Base-by-base conservation (phyloP, 2,329 filamentous ascomycete species). In the Cladosporium sp. region DNA sequence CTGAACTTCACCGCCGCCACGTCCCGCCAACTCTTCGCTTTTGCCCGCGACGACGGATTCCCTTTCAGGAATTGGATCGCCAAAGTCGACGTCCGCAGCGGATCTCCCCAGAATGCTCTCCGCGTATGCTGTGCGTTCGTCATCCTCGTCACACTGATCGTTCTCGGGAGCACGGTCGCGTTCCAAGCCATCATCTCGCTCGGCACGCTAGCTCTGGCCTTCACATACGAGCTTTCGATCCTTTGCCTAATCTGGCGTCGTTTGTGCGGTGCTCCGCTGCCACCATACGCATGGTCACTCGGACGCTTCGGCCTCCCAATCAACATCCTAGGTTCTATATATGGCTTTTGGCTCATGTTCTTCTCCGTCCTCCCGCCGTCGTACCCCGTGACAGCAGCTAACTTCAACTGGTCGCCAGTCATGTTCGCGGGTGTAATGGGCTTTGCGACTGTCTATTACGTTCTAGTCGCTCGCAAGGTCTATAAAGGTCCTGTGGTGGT, bases 1-100 rank as follows among this genome's bases (percentile, higher is more conserved):
- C 59, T 56, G 9, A 56, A 55, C 22, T 58, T 59, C 46, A 43
- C 28, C 4, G 50, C 43, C 4, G 40, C 50, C 3, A 52, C 50
- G 4, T 77, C 64, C 76, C 74, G 76, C 75, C 56, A 74, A 64
- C 59, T 68, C 1, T 75, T 64, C 53, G 72, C 71, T 0, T 75
- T 75, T 53, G 71, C 72, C 6, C 56, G 61, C n/a, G 62, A 64
- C 61, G 63, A 53, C 60, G 60, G 62, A 42, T 46, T 60, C 1
- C 61, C 61, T 5, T 58, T 58, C 46, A 48, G 51, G 2, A 40
- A 43, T 10, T 61, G 60, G 57, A 55, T 64, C 28, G 38, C 54
- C 3, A 54, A 34, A 4, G 62, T 68, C 9, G 46, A 62, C 58
- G 52, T 50, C 13, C 32, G 54, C 8, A 59, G 60, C 51, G 59